A percentile compares a stretch with the other conserved stretches of the same genome.
Conservation (phyloP, 768 basidiomycete genomes). For the Leccinum sublutescens region DNA sequence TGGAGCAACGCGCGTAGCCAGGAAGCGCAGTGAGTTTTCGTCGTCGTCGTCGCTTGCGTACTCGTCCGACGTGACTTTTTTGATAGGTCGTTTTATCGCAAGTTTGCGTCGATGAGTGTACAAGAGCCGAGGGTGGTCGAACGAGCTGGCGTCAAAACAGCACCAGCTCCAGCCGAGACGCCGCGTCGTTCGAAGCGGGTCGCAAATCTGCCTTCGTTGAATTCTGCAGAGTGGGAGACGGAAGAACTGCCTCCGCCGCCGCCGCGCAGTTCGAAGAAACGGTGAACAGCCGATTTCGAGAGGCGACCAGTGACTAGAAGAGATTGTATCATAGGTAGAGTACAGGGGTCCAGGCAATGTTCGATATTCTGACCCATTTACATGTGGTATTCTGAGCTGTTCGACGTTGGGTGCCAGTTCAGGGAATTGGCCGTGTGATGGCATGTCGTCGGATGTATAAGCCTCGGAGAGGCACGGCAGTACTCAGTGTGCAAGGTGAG, state of each 20-base stretch:
- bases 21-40: slow-evolving; percentile 64
- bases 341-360: no score
- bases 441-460: no score
- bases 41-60: no score
- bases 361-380: no score
- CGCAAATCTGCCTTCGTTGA: slow-evolving; percentile 45
- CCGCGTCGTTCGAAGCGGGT: slow-evolving; percentile 26
- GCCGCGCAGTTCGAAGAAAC: slow-evolving; percentile 30
- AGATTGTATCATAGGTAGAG: no score
- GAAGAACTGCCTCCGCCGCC: slow-evolving; percentile 50
- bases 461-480: no score
- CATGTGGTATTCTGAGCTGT: no score
- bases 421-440: no score
- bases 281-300: slow-evolving; percentile 4
- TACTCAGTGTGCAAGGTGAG: no score
- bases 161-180: slow-evolving; percentile 3
- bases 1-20: slow-evolving; percentile 73
- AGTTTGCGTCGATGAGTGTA: slow-evolving; percentile 33
- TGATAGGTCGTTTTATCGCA: slow-evolving; percentile 20
- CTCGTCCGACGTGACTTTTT: not conserved
- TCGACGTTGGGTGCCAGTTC: no score
- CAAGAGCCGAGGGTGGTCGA: slow-evolving; percentile 21
- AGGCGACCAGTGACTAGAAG: not conserved
- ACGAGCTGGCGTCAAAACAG: not conserved
- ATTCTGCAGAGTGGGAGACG: slow-evolving; percentile 53